These are phyloP conservation scores for Saccharata proteae DNA, from an alignment of 2,329 filamentous ascomycete genomes.

Conservation along the genomic window DNA sequence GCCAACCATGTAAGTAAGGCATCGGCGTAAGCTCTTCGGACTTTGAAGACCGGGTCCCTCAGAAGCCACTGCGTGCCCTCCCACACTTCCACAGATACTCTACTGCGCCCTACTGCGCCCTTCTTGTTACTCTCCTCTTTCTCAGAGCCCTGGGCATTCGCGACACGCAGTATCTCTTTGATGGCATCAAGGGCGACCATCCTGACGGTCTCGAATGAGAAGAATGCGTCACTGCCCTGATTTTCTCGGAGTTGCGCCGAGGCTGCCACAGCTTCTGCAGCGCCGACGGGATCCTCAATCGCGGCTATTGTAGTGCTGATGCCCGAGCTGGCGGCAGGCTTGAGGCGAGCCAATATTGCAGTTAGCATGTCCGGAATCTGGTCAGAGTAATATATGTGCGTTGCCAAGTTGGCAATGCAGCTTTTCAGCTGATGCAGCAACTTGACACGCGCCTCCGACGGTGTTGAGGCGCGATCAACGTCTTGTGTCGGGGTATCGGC, in stretches of 20 bases:
- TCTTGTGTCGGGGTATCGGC: constrained; percentile 10
- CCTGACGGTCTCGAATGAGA: constrained; percentile 50
- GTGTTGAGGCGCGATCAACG: constrained; percentile 15
- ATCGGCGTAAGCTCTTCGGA: constrained; percentile 76
- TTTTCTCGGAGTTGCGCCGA: constrained; percentile 41
- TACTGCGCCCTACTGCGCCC: constrained; percentile 55
- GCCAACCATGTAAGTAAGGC: constrained; percentile 75
- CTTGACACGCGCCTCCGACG: constrained; percentile 44
- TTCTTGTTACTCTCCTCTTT: constrained; percentile 18
- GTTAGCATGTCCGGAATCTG: constrained; percentile 92
- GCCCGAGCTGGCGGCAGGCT: constrained; percentile 42
- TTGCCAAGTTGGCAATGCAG: constrained; percentile 83
- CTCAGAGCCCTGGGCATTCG: constrained; percentile 46
- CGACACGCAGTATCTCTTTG: constrained; percentile 69
- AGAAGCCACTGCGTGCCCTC: constrained; percentile 94
- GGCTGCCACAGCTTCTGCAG: constrained; percentile 36
- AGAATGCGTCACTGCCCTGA: constrained; percentile 43
- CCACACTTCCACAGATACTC: constrained; percentile 74
- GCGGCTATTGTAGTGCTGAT: constrained; percentile 33
- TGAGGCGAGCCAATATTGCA: constrained; percentile 65
- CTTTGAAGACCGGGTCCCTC: constrained; percentile 62
- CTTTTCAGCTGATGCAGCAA: constrained; percentile 61
- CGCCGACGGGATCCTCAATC: constrained; percentile 37
- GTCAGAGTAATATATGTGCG: constrained; percentile 92
- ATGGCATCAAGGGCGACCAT: constrained; percentile 62